Evolutionary conservation across 1,139 yeast species (phyloP), one percentile per base, ranked within the genome.

Genomic region (Candida tetrigidarum): DNA sequence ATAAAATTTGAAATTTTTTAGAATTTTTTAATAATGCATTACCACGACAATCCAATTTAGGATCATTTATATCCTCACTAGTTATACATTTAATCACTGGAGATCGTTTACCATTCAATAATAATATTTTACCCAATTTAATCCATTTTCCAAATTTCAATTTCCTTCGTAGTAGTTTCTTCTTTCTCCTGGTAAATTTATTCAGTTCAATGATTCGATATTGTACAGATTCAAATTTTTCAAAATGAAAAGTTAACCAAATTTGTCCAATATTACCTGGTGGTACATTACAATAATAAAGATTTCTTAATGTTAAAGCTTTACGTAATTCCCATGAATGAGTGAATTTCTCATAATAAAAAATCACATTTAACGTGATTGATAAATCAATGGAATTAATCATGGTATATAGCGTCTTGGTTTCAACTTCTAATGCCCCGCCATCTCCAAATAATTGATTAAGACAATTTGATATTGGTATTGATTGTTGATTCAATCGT

Each of bases 381-480:
- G 45, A 42, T 6, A 46, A 46, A 36, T 49, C 52, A 14, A 50
- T 15, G 1, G 51, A 41, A 19, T 45, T 41, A 8, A 32, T 34
- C 37, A 48, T 39, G 11, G 47, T 23, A 12, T 29, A 44, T 1
- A 45, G 32, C 7, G 39, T 37, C 4, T 43, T 36, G 10, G 38
- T 25, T 22, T 40, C 44, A 18, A 51, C 35, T 30, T 45, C 51
- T 18, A 51, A 16, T 9, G 44, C 36, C 2, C 55, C 55, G 7
- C 55, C 55, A 15, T 43, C 46, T 2, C 55, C 53, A 28, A 41
- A 34, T 12, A 33, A 28, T 39, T 50, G 50, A 38, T 46, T 47
- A 25, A 51, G 39, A 37, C 55, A 51, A 26, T 40, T 41, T n/a
- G 52, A 44, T 5, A 51, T 26, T n/a, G 55, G 55, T 5, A 48